Base-by-base conservation (phyloP, 2,329 filamentous ascomycete species). In the Talaromyces marneffei region DNA sequence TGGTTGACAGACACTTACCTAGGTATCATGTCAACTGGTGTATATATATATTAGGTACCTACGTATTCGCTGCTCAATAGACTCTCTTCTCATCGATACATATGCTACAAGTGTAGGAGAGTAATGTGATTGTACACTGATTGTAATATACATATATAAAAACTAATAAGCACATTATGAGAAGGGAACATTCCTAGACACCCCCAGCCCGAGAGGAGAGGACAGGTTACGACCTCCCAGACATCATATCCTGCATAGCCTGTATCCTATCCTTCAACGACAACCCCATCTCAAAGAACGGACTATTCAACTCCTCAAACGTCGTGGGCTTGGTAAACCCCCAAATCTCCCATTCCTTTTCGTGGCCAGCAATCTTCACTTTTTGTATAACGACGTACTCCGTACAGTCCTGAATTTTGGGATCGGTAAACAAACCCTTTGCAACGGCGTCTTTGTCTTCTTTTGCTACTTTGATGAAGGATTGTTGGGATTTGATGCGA, bases 341-440 rank as follows among this genome's bases (percentile, higher is more conserved):
- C 81, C 81, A 83, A 56, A 82, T 68, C 64, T 75, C 77, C 81
- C 81, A 83, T 16, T 73, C 69, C 12, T 72, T 71, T 42, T 78
- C 71, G 62, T 75, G 70, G 8, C 78, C 75, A 31, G 71, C 71
- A 67, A 76, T 72, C 37, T 75, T 68, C 35, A 77, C 64, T 68
- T 77, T 76, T 71, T 83, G 81, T 25, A 83, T 66, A 14, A 83
- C 80, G 31, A 83, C 66, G 63, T 83, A 82, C 67, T 83, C 81
- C 2, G 71, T 74, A 63, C 75, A 75, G 64, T 77, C 75, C 69
- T 77, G 77, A 57, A 73, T 67, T 68, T 76, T 77, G 16, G 67
- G 52, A 1, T 35, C 4, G 5, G 18, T 8, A 20, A 18, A 25
- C 29, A 65, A n/a, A 69, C 64, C 25, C 18, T 20, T 31, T 27